Conservation (phyloP, 2,329 filamentous ascomycete genomes). For the Juglanconis oblonga region DNA sequence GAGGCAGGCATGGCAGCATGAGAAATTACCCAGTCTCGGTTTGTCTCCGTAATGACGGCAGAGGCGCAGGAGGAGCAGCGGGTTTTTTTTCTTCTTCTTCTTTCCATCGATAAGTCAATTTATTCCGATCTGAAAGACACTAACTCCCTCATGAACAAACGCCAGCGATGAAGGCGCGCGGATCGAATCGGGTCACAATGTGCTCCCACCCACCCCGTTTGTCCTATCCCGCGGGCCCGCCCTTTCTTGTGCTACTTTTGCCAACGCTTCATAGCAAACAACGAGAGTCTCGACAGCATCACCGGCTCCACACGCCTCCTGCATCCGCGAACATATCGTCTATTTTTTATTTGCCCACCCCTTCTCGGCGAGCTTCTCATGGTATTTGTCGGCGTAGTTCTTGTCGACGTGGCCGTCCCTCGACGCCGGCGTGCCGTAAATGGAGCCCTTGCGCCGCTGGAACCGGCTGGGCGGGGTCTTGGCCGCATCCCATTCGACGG, state of each 20-base stretch:
- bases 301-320: neutral
- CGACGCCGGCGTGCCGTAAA: conserved; percentile 63
- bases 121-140: conserved; percentile 4
- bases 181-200: neutral
- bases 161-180: neutral
- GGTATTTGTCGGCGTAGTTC: conserved; percentile 58
- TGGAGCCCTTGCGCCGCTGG: conserved; percentile 67
- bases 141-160: neutral
- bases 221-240: neutral
- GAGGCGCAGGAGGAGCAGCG: neutral
- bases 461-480: conserved; percentile 67
- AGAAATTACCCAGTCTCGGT: neutral
- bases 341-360: conserved; percentile 28
- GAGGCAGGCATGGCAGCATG: neutral
- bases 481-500: conserved; percentile 57
- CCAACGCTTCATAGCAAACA: neutral
- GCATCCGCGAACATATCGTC: neutral
- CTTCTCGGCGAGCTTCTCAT: conserved; percentile 57
- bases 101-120: conserved; percentile 11
- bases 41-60: neutral
- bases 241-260: neutral
- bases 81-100: neutral
- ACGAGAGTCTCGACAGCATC: neutral
- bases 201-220: neutral
- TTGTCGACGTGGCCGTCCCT: conserved; percentile 63